Evolutionary conservation across 768 basidiomycete genomes (phyloP), one percentile per base, ranked within the genome.

Genomic region (Leccinum longicurvipes): DNA sequence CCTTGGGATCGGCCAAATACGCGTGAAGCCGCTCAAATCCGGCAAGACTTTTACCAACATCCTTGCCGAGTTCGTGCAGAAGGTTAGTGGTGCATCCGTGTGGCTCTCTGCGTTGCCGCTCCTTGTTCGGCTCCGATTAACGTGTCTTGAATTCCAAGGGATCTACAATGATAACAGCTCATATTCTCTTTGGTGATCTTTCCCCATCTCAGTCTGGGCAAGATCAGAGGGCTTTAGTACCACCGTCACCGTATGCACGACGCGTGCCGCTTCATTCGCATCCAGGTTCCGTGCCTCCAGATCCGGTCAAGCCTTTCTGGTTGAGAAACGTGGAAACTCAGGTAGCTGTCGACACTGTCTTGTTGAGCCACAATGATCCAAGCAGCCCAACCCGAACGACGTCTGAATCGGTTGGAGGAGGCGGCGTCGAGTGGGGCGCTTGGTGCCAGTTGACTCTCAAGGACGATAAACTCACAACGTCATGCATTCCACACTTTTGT

Each of bases 41-140:
- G 83, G 85, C 3, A 76, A 74, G 46, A 74, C 71, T 1, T 82
- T 85, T 55, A 80, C 82, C 17, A 85, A 85, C 55, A 47, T 89
- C 17, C 63, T 72, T 10, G 85, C 83, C 15, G 78, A 83, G 32
- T 73, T 88, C 15, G 51, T 80, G n/a, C 86, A 87, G 67, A 68
- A 78, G 63, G 85, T 85, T 59, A 25, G 71, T 69, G 11, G 4
- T 36, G 6, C 24, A 46, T 42, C 42, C 24, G 0, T 28, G 6
- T 41, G 42, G 19, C n/a, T n/a, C 10, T 31, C 29, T 34, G 23
- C 31, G n/a, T 27, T 17, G 46, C 36, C 19, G n/a, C 42, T 14
- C 19, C 53, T 23, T 19, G 28, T 28, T 41, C 51, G n/a, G 6
- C 9, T 31, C 36, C 21, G 12, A 23, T 42, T 59, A 32, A 61